Conservation (phyloP, 1,284 basidiomycete species). For the Baeospora myosura region DNA sequence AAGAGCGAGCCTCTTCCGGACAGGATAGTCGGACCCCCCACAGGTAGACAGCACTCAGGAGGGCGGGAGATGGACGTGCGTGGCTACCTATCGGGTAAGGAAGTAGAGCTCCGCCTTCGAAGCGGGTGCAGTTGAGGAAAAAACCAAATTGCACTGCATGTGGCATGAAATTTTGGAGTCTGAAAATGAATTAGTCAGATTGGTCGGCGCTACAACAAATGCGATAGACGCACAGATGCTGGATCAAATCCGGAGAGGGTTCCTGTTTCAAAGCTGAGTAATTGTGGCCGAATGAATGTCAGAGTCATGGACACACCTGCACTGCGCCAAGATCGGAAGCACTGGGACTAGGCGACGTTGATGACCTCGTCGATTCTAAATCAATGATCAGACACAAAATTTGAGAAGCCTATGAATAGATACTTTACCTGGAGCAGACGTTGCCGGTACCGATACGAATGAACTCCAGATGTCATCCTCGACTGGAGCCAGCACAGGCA, state of each 20-base stretch:
- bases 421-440: no score
- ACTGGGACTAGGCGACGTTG: no score
- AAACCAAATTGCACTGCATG: constrained; percentile 39
- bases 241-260: neutral
- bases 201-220: neutral
- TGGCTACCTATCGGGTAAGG: constrained; percentile 25
- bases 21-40: constrained; percentile 41
- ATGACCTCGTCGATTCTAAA: no score
- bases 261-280: neutral
- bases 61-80: constrained; percentile 38
- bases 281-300: neutral
- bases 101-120: constrained; percentile 30
- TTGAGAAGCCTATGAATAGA: no score
- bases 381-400: no score
- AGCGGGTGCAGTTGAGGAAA: constrained; percentile 38
- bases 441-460: no score
- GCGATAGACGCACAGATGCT: constrained; percentile 1
- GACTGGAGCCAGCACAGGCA: no score
- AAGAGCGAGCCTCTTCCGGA: constrained; percentile 23
- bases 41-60: constrained; percentile 41
- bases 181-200: constrained; percentile 14
- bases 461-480: no score
- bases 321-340: neutral
- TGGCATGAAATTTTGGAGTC: constrained; percentile 35
- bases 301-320: neutral